Evolutionary conservation across 768 basidiomycete species (phyloP), one percentile per base, ranked within the genome.

Genomic region (Suillus tomentosus): DNA sequence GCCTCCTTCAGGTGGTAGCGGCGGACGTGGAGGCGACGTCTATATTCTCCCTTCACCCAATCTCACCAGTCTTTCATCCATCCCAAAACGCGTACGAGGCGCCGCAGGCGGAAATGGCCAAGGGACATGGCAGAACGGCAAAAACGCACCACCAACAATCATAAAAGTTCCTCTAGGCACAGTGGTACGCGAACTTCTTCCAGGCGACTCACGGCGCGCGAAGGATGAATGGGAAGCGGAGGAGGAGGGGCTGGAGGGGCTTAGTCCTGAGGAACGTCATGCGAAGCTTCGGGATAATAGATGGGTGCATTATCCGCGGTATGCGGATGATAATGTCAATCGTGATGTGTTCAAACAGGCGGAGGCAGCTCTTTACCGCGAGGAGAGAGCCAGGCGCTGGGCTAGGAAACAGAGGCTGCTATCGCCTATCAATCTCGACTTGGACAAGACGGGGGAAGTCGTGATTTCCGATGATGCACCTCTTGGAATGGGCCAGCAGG

Each of bases 1-100:
- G 0, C 94, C 95, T 1, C 95, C 96, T 0, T 96, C 95, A 11
- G 96, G 96, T 0, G 96, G 96, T 1, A 91, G 92, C 65, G 96
- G 96, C 17, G 96, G 95, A 3, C 83, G 84, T 54, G 96, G 96
- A 34, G 95, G 93, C 5, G 88, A 91, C 70, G 87, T 99, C 39
- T 94, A 94, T 73, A 83, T 99, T 68, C 77, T 87, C 40, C 92
- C 96, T 0, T 89, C 91, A 0, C 82, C 90, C 0, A 82, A 87
- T 42, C 79, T 98, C 22, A 92, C 92, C 0, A 91, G 91, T 0
- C 87, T 99, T 24, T 83, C 90, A 5, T 82, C 87, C 0, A 82
- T 98, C 0, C 79, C 88, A 0, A 86, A 85, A 62, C 87, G 89
- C 45, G 78, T 93, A 39, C 83, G 84, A 10, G 96, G 85, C 0